Evolutionary conservation across 768 basidiomycete species (phyloP).

Genomic region (Leccinum subtestaceum): DNA sequence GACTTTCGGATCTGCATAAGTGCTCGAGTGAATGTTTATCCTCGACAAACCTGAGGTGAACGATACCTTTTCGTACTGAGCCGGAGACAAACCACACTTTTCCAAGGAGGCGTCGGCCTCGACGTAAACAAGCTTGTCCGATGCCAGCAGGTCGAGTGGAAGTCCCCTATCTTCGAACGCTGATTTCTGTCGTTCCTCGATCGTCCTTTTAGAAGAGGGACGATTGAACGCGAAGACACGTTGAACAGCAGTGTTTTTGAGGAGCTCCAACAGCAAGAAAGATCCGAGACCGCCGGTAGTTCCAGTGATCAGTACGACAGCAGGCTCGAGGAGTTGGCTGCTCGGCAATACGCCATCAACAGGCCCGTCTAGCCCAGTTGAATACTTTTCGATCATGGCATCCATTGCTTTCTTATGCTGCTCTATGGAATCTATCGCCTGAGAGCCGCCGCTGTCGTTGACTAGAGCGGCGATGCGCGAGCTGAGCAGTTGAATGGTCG

Average conservation of each 20-base stretch:
- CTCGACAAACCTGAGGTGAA: too few relatives aligned
- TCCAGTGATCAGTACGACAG: slow-evolving; percentile 38
- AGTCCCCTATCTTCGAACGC: slow-evolving; percentile 27
- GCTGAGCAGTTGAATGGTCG: slow-evolving; percentile 39
- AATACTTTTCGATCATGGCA: slow-evolving; percentile 42
- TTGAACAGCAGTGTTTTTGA: slow-evolving; percentile 23
- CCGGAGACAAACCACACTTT: slow-evolving; percentile 29
- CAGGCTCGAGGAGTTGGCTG: slow-evolving; percentile 3
- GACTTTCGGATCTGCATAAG: slow-evolving; percentile 30
- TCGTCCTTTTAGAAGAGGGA: slow-evolving; percentile 10
- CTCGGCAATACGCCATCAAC: slow-evolving; percentile 8
- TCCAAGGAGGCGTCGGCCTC: slow-evolving; percentile 32
- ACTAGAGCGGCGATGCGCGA: slow-evolving; percentile 17
- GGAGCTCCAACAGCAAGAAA: slow-evolving; percentile 32
- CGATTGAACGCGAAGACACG: slow-evolving; percentile 14
- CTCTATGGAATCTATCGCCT: background rate
- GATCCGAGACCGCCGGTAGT: slow-evolving; percentile 43
- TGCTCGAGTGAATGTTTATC: too few relatives aligned
- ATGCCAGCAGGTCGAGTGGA: background rate
- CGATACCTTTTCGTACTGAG: slow-evolving; percentile 19
- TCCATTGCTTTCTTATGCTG: slow-evolving; percentile 28
- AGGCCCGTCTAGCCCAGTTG: slow-evolving; percentile 9
- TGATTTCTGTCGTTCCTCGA: slow-evolving; percentile 25
- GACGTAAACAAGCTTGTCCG: slow-evolving; percentile 27
- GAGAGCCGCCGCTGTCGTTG: background rate